Evolutionary conservation across 768 basidiomycete species (phyloP).

Genomic region (Suillus brevipes): DNA sequence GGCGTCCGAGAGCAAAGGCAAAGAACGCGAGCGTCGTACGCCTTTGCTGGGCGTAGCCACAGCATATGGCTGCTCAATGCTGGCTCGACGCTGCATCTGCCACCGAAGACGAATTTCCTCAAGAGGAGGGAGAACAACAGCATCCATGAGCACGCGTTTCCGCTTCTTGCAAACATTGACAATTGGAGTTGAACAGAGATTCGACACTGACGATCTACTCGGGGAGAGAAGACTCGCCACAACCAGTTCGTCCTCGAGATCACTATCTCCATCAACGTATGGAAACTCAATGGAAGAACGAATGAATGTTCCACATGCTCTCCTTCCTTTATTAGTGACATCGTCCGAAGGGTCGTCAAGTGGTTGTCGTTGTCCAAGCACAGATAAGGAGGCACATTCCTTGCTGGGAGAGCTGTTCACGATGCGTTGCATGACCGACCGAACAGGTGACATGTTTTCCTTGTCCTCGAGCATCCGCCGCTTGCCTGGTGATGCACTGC

Average conservation of each 20-base stretch:
- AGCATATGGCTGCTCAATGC: slow-evolving; percentile 13
- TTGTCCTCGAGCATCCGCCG: slow-evolving; percentile 46
- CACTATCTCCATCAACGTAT: slow-evolving; percentile 19
- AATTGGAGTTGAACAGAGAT: neutral
- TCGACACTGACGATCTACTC: neutral
- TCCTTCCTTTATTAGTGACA: slow-evolving; percentile 28
- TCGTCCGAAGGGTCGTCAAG: slow-evolving; percentile 36
- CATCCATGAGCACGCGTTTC: slow-evolving; percentile 51
- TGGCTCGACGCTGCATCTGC: slow-evolving; percentile 22
- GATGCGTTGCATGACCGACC: slow-evolving; percentile 49
- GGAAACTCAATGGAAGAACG: slow-evolving; percentile 34
- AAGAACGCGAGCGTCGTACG: slow-evolving; percentile 30
- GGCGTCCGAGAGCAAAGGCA: slow-evolving; percentile 20
- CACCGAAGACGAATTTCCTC: slow-evolving; percentile 26
- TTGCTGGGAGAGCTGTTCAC: slow-evolving; percentile 38
- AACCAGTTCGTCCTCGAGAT: slow-evolving; percentile 32
- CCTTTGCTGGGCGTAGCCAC: slow-evolving; percentile 9
- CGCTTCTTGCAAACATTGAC: slow-evolving; percentile 41
- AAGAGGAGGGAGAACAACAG: slow-evolving; percentile 48
- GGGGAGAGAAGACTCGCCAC: slow-evolving; percentile 28
- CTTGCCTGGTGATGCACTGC: slow-evolving; percentile 38
- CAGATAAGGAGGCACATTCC: slow-evolving; percentile 16
- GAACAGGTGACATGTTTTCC: slow-evolving; percentile 52
- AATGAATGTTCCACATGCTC: slow-evolving; percentile 24
- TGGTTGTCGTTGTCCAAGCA: slow-evolving; percentile 47